A percentile compares a stretch with the other conserved stretches of the same genome.
These are phyloP conservation scores for Xylaria digitata DNA, from an alignment of 2,329 filamentous ascomycete species.

Conservation along the genomic window DNA sequence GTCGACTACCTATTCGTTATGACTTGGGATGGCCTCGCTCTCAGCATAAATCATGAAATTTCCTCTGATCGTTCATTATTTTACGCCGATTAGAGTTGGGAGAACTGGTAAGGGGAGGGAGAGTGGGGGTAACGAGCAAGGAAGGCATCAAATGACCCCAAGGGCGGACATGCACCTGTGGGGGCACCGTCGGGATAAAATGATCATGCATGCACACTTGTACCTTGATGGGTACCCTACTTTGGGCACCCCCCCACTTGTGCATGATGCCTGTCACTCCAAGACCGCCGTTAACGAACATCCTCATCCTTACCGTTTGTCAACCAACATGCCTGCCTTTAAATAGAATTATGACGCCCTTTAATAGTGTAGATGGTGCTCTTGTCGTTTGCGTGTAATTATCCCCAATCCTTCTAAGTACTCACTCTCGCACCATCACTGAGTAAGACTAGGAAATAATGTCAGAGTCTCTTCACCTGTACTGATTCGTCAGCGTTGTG, in stretches of 20 bases:
- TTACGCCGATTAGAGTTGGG: not conserved
- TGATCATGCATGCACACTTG: constrained; percentile 14
- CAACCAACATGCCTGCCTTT: constrained; percentile 15
- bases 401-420: constrained; percentile 15
- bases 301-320: constrained; percentile 16
- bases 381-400: constrained; percentile 7
- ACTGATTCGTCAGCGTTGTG: constrained; percentile 16
- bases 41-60: not conserved
- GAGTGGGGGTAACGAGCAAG: not conserved
- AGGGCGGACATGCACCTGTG: constrained; percentile 3
- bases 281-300: constrained; percentile 8
- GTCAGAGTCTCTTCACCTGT: constrained; percentile 8
- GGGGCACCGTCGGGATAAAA: constrained; percentile 18
- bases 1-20: no score
- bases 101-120: not conserved
- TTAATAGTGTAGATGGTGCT: constrained; percentile 10
- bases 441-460: constrained; percentile 23
- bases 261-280: constrained; percentile 17
- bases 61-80: not conserved
- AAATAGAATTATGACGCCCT: constrained; percentile 13
- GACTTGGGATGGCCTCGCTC: no score
- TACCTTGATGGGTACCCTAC: constrained; percentile 6
- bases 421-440: not conserved
- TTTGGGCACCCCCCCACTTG: constrained; percentile 9
- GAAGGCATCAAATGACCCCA: constrained; percentile 22